A percentile compares a stretch with the other conserved stretches of the same genome.
phyloP scores from a whole-genome alignment of 2,329 filamentous ascomycete genomes.

The Claviceps capensis region DNA sequence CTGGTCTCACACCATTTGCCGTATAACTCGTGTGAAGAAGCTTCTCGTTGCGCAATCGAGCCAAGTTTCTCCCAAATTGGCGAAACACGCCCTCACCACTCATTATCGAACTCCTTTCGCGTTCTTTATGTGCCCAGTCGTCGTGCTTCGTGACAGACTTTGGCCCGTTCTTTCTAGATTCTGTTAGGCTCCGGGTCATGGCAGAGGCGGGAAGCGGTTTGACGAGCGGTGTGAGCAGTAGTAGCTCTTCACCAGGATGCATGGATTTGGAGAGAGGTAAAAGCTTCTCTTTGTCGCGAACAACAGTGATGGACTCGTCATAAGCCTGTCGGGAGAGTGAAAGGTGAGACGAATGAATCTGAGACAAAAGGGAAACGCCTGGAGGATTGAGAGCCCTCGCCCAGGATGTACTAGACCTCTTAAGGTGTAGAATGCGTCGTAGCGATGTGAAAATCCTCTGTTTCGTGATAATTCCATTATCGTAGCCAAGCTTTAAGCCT shows the following conservation, averaged over 20 bases:
- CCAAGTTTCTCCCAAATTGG: conserved; percentile 77
- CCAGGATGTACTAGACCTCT: conserved; percentile 80
- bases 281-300: conserved; percentile 75
- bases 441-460: conserved; percentile 71
- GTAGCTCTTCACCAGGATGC: conserved; percentile 74
- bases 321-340: conserved; percentile 75
- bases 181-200: conserved; percentile 56
- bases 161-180: conserved; percentile 30
- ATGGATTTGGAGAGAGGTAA: conserved; percentile 72
- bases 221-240: conserved; percentile 76
- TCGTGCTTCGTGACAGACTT: conserved; percentile 33
- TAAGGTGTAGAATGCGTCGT: conserved; percentile 64
- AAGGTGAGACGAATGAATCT: conserved; percentile 71
- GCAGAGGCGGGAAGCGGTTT: conserved; percentile 87
- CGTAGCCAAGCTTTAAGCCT: conserved; percentile 75
- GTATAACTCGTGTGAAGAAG: conserved; percentile 92
- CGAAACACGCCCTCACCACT: conserved; percentile 88
- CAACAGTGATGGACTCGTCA: conserved; percentile 83
- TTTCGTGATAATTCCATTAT: conserved; percentile 78
- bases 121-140: conserved; percentile 41
- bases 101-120: conserved; percentile 53
- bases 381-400: conserved; percentile 78
- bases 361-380: conserved; percentile 61
- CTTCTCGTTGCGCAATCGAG: conserved; percentile 71
- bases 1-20: conserved; percentile 75